A percentile compares a stretch with the other conserved stretches of the same genome.
These are phyloP conservation scores for Oryza coarctata DNA, from an alignment of 176 grass and related monocot species.

Conservation along the genomic window DNA sequence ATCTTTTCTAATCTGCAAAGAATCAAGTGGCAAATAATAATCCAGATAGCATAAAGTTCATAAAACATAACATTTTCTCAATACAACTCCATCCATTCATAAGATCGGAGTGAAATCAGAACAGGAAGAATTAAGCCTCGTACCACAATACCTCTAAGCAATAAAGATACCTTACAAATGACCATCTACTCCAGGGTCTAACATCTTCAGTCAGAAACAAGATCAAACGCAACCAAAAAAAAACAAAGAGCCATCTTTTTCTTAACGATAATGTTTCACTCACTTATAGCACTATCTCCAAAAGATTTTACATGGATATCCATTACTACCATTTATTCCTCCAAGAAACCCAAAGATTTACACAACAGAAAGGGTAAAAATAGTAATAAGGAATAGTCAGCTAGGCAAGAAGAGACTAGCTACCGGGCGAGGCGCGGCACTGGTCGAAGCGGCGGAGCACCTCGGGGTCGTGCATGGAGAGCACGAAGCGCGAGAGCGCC, in stretches of 20 bases:
- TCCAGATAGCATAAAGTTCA: background rate
- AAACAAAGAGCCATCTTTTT: background rate
- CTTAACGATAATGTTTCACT: background rate
- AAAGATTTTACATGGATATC: constrained; percentile 3
- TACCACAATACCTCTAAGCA: background rate
- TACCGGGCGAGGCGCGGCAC: constrained; percentile 43
- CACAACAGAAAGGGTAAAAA: constrained; percentile 13
- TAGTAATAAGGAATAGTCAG: constrained; percentile 27
- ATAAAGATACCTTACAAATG: constrained; percentile 3
- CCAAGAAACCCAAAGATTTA: constrained; percentile 51
- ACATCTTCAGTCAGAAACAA: constrained; percentile 8
- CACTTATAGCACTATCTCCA: background rate
- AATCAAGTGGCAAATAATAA: constrained; percentile 10
- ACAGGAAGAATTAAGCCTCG: background rate
- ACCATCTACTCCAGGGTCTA: constrained; percentile 3
- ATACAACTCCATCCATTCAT: background rate
- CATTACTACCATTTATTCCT: background rate
- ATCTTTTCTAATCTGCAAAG: background rate
- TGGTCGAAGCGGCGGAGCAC: constrained; percentile 60
- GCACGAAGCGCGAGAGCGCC: constrained; percentile 54
- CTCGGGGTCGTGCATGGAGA: constrained; percentile 59
- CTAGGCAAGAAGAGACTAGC: constrained; percentile 46
- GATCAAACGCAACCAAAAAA: constrained; percentile 16
- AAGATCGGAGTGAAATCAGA: background rate
- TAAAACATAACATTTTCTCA: background rate